Evolutionary conservation across 768 basidiomycete species (phyloP).

Genomic region (Lactarius pseudohatsudake): DNA sequence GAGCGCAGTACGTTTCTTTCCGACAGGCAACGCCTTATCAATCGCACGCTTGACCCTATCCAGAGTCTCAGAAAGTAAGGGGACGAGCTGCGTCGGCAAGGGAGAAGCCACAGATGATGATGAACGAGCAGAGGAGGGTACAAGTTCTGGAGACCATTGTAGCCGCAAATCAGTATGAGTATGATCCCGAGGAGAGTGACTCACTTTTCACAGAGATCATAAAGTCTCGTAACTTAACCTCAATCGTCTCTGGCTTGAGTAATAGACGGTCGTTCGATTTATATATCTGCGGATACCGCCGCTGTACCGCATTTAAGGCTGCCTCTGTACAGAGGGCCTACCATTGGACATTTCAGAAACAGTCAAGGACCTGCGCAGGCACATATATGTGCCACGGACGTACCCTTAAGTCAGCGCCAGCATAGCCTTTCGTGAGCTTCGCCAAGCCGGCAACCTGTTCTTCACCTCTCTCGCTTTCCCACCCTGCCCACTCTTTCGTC

Average conservation of each 20-base stretch:
- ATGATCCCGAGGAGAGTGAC: constrained; percentile 34
- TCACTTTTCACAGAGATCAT: constrained; percentile 96
- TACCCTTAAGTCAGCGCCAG: constrained; percentile 93
- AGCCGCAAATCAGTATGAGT: constrained; percentile 12
- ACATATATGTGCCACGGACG: constrained; percentile 34
- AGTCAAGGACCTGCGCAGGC: constrained; percentile 21
- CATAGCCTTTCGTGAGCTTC: constrained; percentile 93
- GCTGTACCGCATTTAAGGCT: constrained; percentile 91
- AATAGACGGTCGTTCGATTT: constrained; percentile 82
- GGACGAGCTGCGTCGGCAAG: constrained; percentile 79
- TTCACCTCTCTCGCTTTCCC: constrained; percentile 54
- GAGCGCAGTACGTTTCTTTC: constrained; percentile 78
- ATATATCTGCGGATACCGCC: constrained; percentile 97
- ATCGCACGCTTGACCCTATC: constrained; percentile 72
- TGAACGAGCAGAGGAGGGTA: constrained; percentile 93
- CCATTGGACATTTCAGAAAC: constrained; percentile 31
- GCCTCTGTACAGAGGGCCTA: constrained; percentile 96
- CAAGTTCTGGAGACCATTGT: constrained; percentile 59
- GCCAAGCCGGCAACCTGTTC: constrained; percentile 66
- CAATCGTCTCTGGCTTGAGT: constrained; percentile 82
- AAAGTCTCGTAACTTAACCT: constrained; percentile 85
- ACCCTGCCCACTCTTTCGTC: constrained; percentile 87
- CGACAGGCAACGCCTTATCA: constrained; percentile 71
- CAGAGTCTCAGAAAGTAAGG: constrained; percentile 68
- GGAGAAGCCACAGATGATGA: constrained; percentile 83